phyloP scores from a whole-genome alignment of 192 early-diverging fungal genomes.

The Ambispora gerdemannii region DNA sequence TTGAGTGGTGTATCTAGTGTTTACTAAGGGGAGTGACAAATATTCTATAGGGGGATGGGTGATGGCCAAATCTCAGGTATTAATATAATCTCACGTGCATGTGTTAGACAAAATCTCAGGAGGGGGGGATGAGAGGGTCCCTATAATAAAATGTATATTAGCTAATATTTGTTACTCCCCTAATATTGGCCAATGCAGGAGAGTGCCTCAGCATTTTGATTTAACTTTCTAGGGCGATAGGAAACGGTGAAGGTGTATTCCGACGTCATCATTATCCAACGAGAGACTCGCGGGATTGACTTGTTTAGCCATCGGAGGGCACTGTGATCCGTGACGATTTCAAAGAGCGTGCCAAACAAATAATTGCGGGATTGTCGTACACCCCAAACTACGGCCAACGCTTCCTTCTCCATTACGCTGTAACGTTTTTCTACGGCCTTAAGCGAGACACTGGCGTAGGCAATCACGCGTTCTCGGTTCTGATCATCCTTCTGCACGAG shows the following conservation, averaged over 20 bases:
- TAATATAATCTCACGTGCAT: no score
- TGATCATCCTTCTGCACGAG: conserved; percentile 12
- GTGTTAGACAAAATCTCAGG: no score
- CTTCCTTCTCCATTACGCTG: conserved; percentile 34
- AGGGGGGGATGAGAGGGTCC: no score
- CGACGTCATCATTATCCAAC: no score
- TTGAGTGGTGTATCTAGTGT: no score
- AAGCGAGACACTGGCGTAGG: conserved; percentile 16
- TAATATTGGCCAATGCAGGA: no score
- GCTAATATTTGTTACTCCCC: no score
- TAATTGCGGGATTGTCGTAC: conserved; percentile 33
- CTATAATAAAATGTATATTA: no score
- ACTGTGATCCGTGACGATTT: conserved; percentile 38
- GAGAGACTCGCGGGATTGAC: background rate
- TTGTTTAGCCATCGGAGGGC: conserved; percentile 22
- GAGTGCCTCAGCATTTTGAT: background rate
- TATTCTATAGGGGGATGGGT: no score
- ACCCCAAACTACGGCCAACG: conserved; percentile 37
- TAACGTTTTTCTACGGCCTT: conserved; percentile 28
- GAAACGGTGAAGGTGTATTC: background rate
- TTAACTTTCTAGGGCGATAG: background rate
- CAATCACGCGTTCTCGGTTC: background rate
- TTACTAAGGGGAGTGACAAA: no score
- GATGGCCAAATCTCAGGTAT: no score
- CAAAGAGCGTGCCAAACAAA: conserved; percentile 29